Evolutionary conservation across 257 asterid genomes (phyloP).

Genomic region (Petrea volubilis): DNA sequence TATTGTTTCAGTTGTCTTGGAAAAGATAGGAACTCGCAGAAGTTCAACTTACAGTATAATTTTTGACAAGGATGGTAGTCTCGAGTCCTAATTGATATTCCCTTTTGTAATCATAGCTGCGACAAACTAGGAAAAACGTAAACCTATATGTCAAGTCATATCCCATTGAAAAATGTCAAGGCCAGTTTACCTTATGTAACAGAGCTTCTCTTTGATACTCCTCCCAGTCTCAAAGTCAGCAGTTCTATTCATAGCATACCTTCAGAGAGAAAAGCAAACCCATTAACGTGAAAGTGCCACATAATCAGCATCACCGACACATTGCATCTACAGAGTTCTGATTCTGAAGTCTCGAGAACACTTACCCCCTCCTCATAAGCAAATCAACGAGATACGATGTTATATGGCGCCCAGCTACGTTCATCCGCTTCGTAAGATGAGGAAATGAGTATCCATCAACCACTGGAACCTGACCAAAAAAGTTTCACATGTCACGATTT

Average conservation of each 20-base stretch:
- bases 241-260: slow-evolving; percentile 91
- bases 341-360: slow-evolving; percentile 22
- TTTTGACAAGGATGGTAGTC: slow-evolving; percentile 92
- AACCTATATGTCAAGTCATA: neutral
- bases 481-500: slow-evolving; percentile 5
- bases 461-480: slow-evolving; percentile 76
- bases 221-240: slow-evolving; percentile 96
- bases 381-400: slow-evolving; percentile 91
- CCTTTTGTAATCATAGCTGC: slow-evolving; percentile 95
- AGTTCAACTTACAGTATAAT: slow-evolving; percentile 79
- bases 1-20: slow-evolving; percentile 6
- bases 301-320: slow-evolving; percentile 13
- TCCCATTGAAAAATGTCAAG: slow-evolving; percentile 11
- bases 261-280: slow-evolving; percentile 33
- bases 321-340: slow-evolving; percentile 14
- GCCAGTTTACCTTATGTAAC: slow-evolving; percentile 78
- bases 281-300: slow-evolving; percentile 22
- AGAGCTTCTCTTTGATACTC: slow-evolving; percentile 92
- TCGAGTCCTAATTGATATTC: slow-evolving; percentile 98
- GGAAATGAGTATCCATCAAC: slow-evolving; percentile 99
- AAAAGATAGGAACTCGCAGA: slow-evolving; percentile 11
- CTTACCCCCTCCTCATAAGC: slow-evolving; percentile 89
- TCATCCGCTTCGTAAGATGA: slow-evolving; percentile 97
- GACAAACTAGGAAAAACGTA: slow-evolving; percentile 20
- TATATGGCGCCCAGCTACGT: slow-evolving; percentile 93